Percentiles rank a stretch among this genome's conserved stretches.
Evolutionary conservation across 257 asterid genomes (phyloP).

Genomic region (Hygrophila difformis): DNA sequence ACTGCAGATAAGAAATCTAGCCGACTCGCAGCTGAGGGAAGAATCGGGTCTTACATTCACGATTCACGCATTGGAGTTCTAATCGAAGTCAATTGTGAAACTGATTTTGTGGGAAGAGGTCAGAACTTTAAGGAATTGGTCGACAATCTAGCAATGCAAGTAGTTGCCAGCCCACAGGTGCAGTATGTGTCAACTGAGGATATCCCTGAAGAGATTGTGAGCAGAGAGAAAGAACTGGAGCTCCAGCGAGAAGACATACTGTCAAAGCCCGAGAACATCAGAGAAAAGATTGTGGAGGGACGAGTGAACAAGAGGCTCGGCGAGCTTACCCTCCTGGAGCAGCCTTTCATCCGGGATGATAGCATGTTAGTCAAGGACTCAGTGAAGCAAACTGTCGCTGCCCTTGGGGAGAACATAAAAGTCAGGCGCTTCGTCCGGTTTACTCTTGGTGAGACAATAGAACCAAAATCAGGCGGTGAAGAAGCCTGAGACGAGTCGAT

Average conservation of each 20-base stretch:
- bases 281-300: conserved; percentile 86
- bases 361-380: conserved; percentile 67
- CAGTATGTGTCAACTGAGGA: conserved; percentile 68
- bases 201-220: conserved; percentile 46
- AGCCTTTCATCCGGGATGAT: conserved; percentile 69
- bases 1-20: conserved; percentile 92
- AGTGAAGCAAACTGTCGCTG: conserved; percentile 91
- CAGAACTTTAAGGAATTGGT: conserved; percentile 65
- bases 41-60: conserved; percentile 83
- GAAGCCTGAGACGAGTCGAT: conserved; percentile 30
- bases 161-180: conserved; percentile 84
- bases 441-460: conserved; percentile 61
- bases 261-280: conserved; percentile 78
- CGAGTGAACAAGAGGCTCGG: conserved; percentile 86
- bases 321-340: conserved; percentile 81
- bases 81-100: conserved; percentile 92
- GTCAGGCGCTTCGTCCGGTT: conserved; percentile 75
- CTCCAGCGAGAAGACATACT: conserved; percentile 90
- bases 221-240: conserved; percentile 72
- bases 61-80: conserved; percentile 94
- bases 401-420: conserved; percentile 84
- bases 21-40: conserved; percentile 94
- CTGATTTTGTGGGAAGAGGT: conserved; percentile 92
- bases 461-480: conserved; percentile 17
- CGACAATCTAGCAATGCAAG: conserved; percentile 93